These are phyloP conservation scores for Kuraishia cidri DNA, from an alignment of 805 yeast genomes.

Conservation along the genomic window DNA sequence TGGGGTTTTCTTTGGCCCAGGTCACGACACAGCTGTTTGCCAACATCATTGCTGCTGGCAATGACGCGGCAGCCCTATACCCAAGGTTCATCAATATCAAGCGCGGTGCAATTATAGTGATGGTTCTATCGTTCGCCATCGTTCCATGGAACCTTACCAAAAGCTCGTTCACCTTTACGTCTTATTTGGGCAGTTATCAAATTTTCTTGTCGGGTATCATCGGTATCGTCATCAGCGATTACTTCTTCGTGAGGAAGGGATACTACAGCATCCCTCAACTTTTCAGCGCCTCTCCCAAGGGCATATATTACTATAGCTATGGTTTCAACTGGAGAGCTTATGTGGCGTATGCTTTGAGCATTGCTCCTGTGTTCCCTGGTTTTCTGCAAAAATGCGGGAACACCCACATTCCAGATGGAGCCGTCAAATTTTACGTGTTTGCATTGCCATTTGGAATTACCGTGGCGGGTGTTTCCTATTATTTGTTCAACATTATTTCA, in stretches of 20 bases:
- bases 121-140: slow-evolving; percentile 19
- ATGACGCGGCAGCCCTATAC: slow-evolving; percentile 44
- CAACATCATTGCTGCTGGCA: slow-evolving; percentile 50
- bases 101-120: slow-evolving; percentile 36
- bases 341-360: slow-evolving; percentile 31
- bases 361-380: slow-evolving; percentile 32
- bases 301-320: slow-evolving; percentile 29
- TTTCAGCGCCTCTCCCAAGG: slow-evolving; percentile 14
- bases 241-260: slow-evolving; percentile 30
- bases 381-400: too few relatives aligned
- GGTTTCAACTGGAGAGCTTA: slow-evolving; percentile 36
- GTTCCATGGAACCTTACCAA: slow-evolving; percentile 29
- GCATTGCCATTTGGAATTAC: too few relatives aligned
- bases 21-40: slow-evolving; percentile 57
- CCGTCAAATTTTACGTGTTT: too few relatives aligned
- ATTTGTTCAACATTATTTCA: too few relatives aligned
- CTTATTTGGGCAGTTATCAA: slow-evolving; percentile 24
- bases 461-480: too few relatives aligned
- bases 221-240: slow-evolving; percentile 22
- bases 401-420: too few relatives aligned
- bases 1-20: slow-evolving; percentile 55
- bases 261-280: slow-evolving; percentile 27
- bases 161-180: slow-evolving; percentile 21
- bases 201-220: slow-evolving; percentile 25
- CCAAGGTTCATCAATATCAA: slow-evolving; percentile 51